Base-by-base conservation (phyloP, 306 rosid genomes). In the Albizia julibrissin region DNA sequence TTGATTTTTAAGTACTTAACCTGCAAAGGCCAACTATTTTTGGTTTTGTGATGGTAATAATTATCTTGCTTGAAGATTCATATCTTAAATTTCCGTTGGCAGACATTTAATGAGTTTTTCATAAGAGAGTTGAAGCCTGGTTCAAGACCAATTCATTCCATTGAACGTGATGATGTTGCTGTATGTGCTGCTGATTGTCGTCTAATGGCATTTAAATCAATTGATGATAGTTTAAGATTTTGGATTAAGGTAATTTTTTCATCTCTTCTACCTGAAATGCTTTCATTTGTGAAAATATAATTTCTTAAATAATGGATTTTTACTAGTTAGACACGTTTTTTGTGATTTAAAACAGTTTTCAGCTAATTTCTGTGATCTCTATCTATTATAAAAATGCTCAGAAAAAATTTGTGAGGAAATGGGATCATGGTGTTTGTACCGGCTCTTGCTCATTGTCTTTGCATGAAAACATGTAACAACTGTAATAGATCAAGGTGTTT, bases 61-160 rank as follows among this genome's bases (percentile, higher is more conserved):
- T 59, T 77, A 77, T 84, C 70, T 87, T 74, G 43, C 59, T 61
- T 16, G 8, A 76, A 69, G 77, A 80, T 67, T 21, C 64, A 69
- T 10, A 4, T 64, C 79, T 82, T 70, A 11, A 62, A 64, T 80
- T 71, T 82, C 80, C 74, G 66, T 76, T 42, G 66, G 85, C 94
- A 95, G 99, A 95, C 98, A 33, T 95, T 95, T 87, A 95, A 95
- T 81, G 97, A 95, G 61, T 95, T 95, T 77, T 95, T 95, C 68
- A 78, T 92, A 74, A 86, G 99, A 90, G 98, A 95, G 86, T 80
- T 95, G 61, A 95, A 90, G 89, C 95, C 92, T 65, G 95, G 91
- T 76, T 87, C 91, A 80, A 91, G 99, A 82, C 96, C 99, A 82
- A 80, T 90, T 87, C 86, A 87, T 66, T 87, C 74, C 70, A 64